These are phyloP conservation scores for Sporothrix brunneoviolacea DNA, from an alignment of 2,329 filamentous ascomycete species.

Conservation along the genomic window DNA sequence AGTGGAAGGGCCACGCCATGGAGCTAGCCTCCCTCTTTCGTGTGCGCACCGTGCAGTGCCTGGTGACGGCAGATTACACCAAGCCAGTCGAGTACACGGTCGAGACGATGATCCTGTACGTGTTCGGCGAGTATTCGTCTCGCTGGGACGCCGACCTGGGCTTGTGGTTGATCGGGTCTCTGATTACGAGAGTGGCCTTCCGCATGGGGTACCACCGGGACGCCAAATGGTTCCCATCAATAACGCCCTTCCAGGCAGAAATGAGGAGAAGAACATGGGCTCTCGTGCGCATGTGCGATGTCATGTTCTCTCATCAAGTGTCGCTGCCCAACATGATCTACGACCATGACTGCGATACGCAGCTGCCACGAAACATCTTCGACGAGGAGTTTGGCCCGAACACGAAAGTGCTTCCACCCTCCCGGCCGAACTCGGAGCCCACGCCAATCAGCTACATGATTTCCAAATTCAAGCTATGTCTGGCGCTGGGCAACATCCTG, in stretches of 20 bases:
- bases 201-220: slow-evolving; percentile 76
- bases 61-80: slow-evolving; percentile 70
- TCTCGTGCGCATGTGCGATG: slow-evolving; percentile 64
- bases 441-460: slow-evolving; percentile 78
- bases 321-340: slow-evolving; percentile 64
- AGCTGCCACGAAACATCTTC: slow-evolving; percentile 69
- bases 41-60: slow-evolving; percentile 67
- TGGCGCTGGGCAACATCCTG: slow-evolving; percentile 64
- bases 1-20: slow-evolving; percentile 62
- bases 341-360: slow-evolving; percentile 66
- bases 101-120: slow-evolving; percentile 70
- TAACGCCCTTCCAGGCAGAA: slow-evolving; percentile 70
- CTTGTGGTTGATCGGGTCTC: slow-evolving; percentile 51
- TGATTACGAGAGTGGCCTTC: slow-evolving; percentile 52
- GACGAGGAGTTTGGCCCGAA: slow-evolving; percentile 72
- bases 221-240: slow-evolving; percentile 63
- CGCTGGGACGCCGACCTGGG: slow-evolving; percentile 68
- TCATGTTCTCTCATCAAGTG: slow-evolving; percentile 70
- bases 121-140: slow-evolving; percentile 68
- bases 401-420: slow-evolving; percentile 59
- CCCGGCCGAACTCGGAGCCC: slow-evolving; percentile 60
- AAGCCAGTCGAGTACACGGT: slow-evolving; percentile 67
- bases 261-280: slow-evolving; percentile 66
- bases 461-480: slow-evolving; percentile 60
- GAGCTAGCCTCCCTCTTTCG: slow-evolving; percentile 60